Conservation (phyloP, 2,329 filamentous ascomycete species). For the Aphanocladium album region DNA sequence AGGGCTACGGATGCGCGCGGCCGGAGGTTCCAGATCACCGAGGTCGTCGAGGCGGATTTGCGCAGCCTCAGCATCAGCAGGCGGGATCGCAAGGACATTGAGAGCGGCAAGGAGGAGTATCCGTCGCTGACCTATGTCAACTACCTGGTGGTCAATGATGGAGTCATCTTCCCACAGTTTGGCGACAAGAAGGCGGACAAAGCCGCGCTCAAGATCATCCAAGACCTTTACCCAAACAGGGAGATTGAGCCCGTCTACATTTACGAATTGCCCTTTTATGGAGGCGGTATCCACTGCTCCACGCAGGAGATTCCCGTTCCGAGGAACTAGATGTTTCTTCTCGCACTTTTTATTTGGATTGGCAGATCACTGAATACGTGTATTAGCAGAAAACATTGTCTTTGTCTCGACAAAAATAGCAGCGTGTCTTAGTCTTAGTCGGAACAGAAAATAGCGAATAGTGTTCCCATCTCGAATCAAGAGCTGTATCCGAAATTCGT, state of each 20-base stretch:
- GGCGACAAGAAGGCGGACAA: slow-evolving; percentile 20
- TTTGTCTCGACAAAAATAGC: background rate
- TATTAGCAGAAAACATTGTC: background rate
- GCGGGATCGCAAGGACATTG: background rate
- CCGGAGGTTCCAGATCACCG: slow-evolving; percentile 18
- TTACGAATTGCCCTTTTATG: slow-evolving; percentile 17
- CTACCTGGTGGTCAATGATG: slow-evolving; percentile 25
- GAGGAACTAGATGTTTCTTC: background rate
- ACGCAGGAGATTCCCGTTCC: slow-evolving; percentile 23
- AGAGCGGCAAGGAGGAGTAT: slow-evolving; percentile 1
- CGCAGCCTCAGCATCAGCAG: slow-evolving; percentile 13
- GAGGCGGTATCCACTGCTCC: slow-evolving; percentile 25
- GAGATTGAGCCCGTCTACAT: slow-evolving; percentile 18
- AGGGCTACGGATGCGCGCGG: slow-evolving; percentile 19
- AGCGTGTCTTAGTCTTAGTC: background rate
- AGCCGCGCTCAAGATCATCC: slow-evolving; percentile 18
- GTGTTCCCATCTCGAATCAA: too few relatives aligned
- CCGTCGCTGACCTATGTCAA: slow-evolving; percentile 22
- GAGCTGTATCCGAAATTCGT: too few relatives aligned
- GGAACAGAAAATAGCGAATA: too few relatives aligned
- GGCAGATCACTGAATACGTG: background rate
- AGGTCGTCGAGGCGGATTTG: slow-evolving; percentile 22
- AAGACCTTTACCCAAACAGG: slow-evolving; percentile 13
- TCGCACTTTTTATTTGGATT: too few relatives aligned
- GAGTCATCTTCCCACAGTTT: slow-evolving; percentile 25